Percentiles rank a stretch among this genome's conserved stretches.
Evolutionary conservation across 257 asterid species (phyloP).

Genomic region (Solanum tacnaense): DNA sequence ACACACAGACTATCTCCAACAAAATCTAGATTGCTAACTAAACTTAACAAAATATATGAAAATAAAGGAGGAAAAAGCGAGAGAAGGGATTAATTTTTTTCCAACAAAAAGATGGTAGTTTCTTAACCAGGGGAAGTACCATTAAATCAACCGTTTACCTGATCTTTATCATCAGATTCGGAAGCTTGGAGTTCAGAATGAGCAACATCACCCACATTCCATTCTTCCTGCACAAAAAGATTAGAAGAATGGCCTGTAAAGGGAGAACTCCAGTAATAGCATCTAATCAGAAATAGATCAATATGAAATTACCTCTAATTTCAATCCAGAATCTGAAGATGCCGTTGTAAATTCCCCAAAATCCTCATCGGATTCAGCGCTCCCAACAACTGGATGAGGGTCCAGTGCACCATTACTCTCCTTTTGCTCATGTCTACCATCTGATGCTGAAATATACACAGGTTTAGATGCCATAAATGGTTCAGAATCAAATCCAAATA

Average conservation of each 20-base stretch:
- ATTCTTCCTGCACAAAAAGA: slow-evolving; percentile 22
- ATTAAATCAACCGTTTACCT: slow-evolving; percentile 12
- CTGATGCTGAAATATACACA: slow-evolving; percentile 17
- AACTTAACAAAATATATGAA: background rate
- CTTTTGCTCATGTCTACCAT: slow-evolving; percentile 16
- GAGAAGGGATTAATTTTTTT: background rate
- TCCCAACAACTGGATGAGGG: slow-evolving; percentile 13
- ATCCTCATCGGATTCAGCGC: slow-evolving; percentile 41
- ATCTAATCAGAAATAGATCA: background rate
- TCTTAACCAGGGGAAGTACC: background rate
- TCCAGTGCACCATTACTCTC: slow-evolving; percentile 11
- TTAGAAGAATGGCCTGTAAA: background rate
- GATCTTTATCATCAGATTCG: slow-evolving; percentile 7
- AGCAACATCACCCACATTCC: slow-evolving; percentile 3
- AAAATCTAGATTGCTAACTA: background rate
- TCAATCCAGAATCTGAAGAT: slow-evolving; percentile 29
- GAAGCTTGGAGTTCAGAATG: slow-evolving; percentile 7
- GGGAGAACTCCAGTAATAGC: background rate
- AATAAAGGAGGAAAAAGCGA: background rate
- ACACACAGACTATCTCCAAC: background rate
- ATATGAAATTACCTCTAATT: slow-evolving; percentile 20
- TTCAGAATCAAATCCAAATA: slow-evolving; percentile 20
- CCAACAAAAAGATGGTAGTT: background rate
- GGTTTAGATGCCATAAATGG: slow-evolving; percentile 19
- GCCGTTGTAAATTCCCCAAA: slow-evolving; percentile 63